Base-by-base conservation (phyloP, 176 grass and related monocot species). In the Olyra latifolia region DNA sequence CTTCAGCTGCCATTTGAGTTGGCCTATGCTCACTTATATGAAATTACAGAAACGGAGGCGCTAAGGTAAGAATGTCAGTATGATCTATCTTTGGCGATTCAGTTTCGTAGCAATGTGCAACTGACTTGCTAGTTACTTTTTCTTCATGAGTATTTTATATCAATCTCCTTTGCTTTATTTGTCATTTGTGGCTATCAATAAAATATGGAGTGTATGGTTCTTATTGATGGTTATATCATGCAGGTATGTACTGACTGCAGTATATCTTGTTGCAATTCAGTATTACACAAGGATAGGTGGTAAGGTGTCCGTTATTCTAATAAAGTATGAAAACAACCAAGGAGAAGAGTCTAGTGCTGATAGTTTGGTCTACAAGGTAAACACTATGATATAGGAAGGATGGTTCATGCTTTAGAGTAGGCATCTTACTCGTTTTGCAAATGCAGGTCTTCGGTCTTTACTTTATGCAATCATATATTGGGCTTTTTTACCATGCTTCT, bases 291-390 rank as follows among this genome's bases (percentile, higher is more conserved):
- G 84, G 75, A 91, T 99, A 69, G 96, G 96, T 84, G 96, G 96
- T 56, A 99, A 93, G 78, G 84, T 99, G 38, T 94, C 96, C 55
- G 90, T 93, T 61, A 91, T 62, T 91, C 80, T 99, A 35, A 99
- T 99, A 63, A 95, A 93, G 86, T 93, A 91, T 64, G 96, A 99
- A 79, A 99, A 99, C 81, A 91, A 95, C 80, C 88, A 93, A 90
- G 96, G 96, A 46, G 92, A 99, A 80, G 84, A 99, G 28, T 99
- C 96, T 75, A 93, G 86, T 80, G 91, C 96, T 80, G 92, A 91
- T 83, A 95, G 96, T 77, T 95, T 99, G 73, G 93, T 99, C 88
- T 99, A 99, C 79, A 99, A 99, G 96, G 96, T 99, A 89, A 62
- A 80, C 45, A 81, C 23, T 69, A 79, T 73, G 39, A 88, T 62